Base-by-base conservation (phyloP, 2,329 filamentous ascomycete genomes). In the Trichophyton mentagrophytes region DNA sequence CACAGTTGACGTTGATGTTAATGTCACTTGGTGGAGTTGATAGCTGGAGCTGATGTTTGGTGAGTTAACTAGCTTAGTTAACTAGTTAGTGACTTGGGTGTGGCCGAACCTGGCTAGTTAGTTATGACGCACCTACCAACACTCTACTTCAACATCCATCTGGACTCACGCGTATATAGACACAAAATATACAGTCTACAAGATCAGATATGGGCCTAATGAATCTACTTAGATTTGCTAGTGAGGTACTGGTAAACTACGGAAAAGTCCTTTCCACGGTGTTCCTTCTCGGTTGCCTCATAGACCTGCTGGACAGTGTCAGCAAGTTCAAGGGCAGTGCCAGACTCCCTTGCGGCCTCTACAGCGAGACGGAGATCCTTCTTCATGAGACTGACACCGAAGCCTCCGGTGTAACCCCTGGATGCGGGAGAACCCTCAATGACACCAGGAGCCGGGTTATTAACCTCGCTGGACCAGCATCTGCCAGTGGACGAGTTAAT, bases 381-480 rank as follows among this genome's bases (percentile, higher is more conserved):
- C 71, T 83, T 84, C 89, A 93, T 92, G 66, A 93, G 74, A 44
- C 80, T 79, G 61, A 92, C 82, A 1, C 87, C 87, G 66, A 92
- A 93, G 0, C 89, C 89, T 53, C 89, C 89, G 17, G 77, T 74
- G 68, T 90, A 99, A 60, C 87, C 90, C 61, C 87, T 80, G 60
- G 80, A 82, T 0, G 90, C 87, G 0, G 92, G 90, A 1, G 89
- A 83, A 0, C 81, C 83, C 63, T 86, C 84, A 22, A 92, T 80
- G 0, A 96, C 90, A 13, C 90, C 91, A 9, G 85, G 85, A 2
- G 97, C 90, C 0, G 93, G 93, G 71, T 97, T 97, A 76, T 99
- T 99, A 64, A 95, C 79, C 75, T 96, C 91, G 68, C 87, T 93
- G 0, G 92, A 90, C 93, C 93, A 99, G 79, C 91, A 97, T 65